Evolutionary conservation across 768 basidiomycete species (phyloP).

Genomic region (Rhodocollybia butyracea): DNA sequence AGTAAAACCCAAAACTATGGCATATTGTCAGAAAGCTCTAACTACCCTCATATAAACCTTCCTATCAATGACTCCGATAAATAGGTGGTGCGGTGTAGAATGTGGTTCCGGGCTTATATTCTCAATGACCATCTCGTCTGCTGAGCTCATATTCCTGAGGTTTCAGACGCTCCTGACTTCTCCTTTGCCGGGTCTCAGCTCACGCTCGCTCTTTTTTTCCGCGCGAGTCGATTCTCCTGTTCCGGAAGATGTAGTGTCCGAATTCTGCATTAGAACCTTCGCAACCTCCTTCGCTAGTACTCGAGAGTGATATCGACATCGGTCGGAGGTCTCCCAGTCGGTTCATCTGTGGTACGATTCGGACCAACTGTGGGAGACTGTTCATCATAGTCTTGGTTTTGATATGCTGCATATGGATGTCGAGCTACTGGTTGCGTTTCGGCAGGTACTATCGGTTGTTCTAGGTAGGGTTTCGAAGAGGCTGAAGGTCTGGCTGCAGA

Average conservation of each 20-base stretch:
- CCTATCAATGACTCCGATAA: not conserved
- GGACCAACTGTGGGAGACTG: not conserved
- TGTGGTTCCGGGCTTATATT: not conserved
- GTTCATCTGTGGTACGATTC: not conserved
- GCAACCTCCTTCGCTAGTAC: slow-evolving; percentile 28
- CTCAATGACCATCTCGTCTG: not conserved
- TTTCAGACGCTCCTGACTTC: not conserved
- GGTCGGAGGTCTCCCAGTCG: not conserved
- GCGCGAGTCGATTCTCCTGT: not conserved
- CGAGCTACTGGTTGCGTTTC: too few species aligned
- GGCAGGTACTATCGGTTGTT: too few species aligned
- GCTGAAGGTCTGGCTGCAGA: too few species aligned
- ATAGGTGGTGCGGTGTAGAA: not conserved
- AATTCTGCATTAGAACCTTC: slow-evolving; percentile 18
- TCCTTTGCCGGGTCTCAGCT: not conserved
- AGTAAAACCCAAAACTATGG: not conserved
- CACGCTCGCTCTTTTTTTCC: not conserved
- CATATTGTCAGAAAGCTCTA: not conserved
- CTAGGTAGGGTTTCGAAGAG: too few species aligned
- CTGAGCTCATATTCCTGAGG: not conserved
- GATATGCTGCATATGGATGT: too few species aligned
- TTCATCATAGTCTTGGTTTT: too few species aligned
- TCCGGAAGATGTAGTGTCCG: not conserved
- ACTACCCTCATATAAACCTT: not conserved
- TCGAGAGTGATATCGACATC: slow-evolving; percentile 15